A percentile compares a stretch with the other conserved stretches of the same genome.
These are phyloP conservation scores for Cenchrus fungigraminus DNA, from an alignment of 176 grass and related monocot species.

Conservation along the genomic window DNA sequence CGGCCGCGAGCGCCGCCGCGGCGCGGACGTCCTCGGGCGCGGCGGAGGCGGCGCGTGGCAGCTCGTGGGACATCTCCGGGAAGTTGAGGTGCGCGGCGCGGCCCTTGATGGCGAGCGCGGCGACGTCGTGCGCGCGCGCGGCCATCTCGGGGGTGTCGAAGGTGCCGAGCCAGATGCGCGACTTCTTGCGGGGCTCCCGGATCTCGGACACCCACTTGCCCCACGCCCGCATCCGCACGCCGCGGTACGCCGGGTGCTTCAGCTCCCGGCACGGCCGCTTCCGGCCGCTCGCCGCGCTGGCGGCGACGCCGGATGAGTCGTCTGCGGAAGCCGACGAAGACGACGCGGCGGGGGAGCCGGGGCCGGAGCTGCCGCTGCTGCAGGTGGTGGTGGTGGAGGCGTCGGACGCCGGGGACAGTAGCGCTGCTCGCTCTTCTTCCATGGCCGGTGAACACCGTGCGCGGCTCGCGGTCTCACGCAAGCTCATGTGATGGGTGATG, in stretches of 20 bases:
- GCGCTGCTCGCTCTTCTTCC: constrained; percentile 34
- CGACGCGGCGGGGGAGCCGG: background rate
- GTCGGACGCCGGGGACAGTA: constrained; percentile 29
- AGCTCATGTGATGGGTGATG: background rate
- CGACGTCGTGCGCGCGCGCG: constrained; percentile 90
- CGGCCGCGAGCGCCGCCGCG: constrained; percentile 46
- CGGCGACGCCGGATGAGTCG: background rate
- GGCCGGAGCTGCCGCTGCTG: background rate
- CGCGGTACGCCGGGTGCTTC: constrained; percentile 71
- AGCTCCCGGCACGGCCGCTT: constrained; percentile 40
- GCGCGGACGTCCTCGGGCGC: constrained; percentile 52
- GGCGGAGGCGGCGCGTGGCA: constrained; percentile 36
- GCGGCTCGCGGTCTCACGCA: constrained; percentile 8
- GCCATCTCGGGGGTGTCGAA: constrained; percentile 89
- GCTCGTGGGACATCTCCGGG: constrained; percentile 37
- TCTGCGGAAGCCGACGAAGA: background rate
- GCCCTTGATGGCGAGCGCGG: constrained; percentile 80
- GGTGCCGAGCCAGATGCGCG: constrained; percentile 89
- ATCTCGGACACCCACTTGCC: constrained; percentile 96
- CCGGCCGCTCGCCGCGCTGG: constrained; percentile 13
- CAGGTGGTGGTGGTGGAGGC: constrained; percentile 14
- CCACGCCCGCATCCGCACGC: constrained; percentile 88
- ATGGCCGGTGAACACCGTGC: constrained; percentile 1
- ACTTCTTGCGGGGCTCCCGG: constrained; percentile 88
- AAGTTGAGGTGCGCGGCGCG: constrained; percentile 58